These are phyloP conservation scores for Tribonema minus DNA, from an alignment of 108 stramenopile species.

Conservation along the genomic window DNA sequence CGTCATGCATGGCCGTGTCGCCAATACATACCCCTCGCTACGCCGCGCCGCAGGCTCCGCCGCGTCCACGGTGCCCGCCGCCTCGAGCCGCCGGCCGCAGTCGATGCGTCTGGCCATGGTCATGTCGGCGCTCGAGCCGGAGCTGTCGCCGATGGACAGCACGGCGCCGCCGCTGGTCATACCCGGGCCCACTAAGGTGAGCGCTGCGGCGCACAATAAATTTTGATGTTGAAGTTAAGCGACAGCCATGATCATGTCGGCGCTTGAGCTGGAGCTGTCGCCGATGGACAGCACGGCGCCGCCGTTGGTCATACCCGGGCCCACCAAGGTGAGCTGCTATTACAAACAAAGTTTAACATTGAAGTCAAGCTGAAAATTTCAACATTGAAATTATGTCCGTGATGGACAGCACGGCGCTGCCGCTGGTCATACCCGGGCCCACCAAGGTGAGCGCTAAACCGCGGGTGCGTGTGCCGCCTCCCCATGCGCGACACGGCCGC, in stretches of 20 bases:
- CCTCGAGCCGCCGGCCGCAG: background rate
- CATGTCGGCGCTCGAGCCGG: background rate
- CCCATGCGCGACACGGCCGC: background rate
- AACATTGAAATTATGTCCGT: too few species aligned
- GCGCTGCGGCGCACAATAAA: too few species aligned
- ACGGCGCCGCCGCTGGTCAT: background rate
- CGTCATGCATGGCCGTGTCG: too few species aligned
- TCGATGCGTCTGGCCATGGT: background rate
- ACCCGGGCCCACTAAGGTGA: background rate
- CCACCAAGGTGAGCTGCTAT: background rate
- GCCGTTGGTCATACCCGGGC: background rate
- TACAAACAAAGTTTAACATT: too few species aligned
- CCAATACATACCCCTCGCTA: too few species aligned
- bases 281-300: background rate
- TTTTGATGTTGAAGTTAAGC: too few species aligned
- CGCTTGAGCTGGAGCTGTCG: background rate
- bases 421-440: background rate
- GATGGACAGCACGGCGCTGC: background rate
- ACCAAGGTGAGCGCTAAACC: background rate
- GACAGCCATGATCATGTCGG: too few species aligned
- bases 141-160: background rate
- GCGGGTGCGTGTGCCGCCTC: too few species aligned
- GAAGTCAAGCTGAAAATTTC: too few species aligned
- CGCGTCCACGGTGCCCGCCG: too few species aligned
- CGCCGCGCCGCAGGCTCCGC: too few species aligned